Evolutionary conservation across 1,284 basidiomycete species (phyloP).

Genomic region (Binderoboletus segoi): DNA sequence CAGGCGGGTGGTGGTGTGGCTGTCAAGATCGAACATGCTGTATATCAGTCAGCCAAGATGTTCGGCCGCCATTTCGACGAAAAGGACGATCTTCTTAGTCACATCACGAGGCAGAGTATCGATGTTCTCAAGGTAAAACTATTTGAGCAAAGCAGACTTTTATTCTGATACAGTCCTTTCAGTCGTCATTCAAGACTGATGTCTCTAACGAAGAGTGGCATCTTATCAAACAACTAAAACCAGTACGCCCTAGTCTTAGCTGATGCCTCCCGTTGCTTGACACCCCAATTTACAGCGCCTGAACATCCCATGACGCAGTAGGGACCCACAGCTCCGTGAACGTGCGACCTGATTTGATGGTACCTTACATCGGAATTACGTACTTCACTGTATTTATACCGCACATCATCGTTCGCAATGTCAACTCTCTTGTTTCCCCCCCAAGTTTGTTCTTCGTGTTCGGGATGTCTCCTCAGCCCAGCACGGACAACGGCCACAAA

Average conservation of each 20-base stretch:
- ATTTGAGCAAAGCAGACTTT: conserved; percentile 1
- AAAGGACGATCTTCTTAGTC: conserved; percentile 91
- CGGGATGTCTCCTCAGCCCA: conserved; percentile 25
- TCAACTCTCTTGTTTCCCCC: background rate
- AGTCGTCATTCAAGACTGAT: conserved; percentile 88
- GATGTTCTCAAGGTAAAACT: conserved; percentile 84
- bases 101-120: conserved; percentile 90
- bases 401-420: conserved; percentile 8
- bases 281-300: conserved; percentile 39
- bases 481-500: conserved; percentile 5
- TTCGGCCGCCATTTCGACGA: conserved; percentile 96
- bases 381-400: conserved; percentile 38
- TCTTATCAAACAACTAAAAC: conserved; percentile 91
- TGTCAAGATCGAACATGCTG: conserved; percentile 97
- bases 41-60: conserved; percentile 95
- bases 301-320: conserved; percentile 45
- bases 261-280: background rate
- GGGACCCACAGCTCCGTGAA: background rate
- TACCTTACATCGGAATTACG: conserved; percentile 26
- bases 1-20: conserved; percentile 97
- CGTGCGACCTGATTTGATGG: background rate
- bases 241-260: conserved; percentile 48
- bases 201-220: conserved; percentile 94
- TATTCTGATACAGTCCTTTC: conserved; percentile 14
- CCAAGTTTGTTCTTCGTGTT: background rate